These are phyloP conservation scores for Aspergillus awamori DNA, from an alignment of 2,329 filamentous ascomycete genomes.

Conservation along the genomic window DNA sequence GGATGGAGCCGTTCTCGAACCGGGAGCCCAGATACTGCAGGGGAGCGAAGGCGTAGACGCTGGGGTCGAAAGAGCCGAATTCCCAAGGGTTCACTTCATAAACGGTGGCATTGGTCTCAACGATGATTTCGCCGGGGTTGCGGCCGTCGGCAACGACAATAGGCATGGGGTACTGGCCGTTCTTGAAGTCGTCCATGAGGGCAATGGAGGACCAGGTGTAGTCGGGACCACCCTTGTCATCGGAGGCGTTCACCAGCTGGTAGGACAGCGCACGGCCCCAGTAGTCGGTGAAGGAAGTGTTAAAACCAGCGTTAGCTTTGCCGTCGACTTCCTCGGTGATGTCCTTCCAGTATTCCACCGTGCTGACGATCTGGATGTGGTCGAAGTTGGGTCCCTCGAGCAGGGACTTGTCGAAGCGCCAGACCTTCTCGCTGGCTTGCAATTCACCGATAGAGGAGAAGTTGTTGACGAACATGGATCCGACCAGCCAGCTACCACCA, in stretches of 20 bases:
- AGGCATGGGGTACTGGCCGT: conserved; percentile 69
- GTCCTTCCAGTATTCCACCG: conserved; percentile 64
- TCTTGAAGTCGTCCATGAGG: conserved; percentile 62
- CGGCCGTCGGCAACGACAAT: conserved; percentile 72
- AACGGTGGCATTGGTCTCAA: conserved; percentile 73
- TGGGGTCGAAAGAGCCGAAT: conserved; percentile 75
- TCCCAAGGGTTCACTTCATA: conserved; percentile 81
- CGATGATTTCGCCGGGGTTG: conserved; percentile 60
- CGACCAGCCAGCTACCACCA: conserved; percentile 81
- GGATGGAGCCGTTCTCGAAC: conserved; percentile 65
- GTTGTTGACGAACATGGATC: conserved; percentile 77
- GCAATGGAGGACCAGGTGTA: conserved; percentile 85
- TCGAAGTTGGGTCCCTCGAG: conserved; percentile 57
- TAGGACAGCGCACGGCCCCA: conserved; percentile 84
- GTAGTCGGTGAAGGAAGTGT: conserved; percentile 78
- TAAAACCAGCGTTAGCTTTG: conserved; percentile 67
- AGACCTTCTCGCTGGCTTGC: conserved; percentile 46
- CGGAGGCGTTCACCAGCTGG: conserved; percentile 74
- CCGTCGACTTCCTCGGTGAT: conserved; percentile 60
- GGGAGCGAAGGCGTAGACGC: conserved; percentile 70
- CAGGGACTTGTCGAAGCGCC: conserved; percentile 66
- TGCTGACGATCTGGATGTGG: conserved; percentile 48
- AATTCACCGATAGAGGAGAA: conserved; percentile 64
- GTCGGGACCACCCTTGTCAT: conserved; percentile 65
- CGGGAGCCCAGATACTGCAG: conserved; percentile 72